Evolutionary conservation across 2,329 filamentous ascomycete species (phyloP).

Genomic region (Penicillium polonicum): DNA sequence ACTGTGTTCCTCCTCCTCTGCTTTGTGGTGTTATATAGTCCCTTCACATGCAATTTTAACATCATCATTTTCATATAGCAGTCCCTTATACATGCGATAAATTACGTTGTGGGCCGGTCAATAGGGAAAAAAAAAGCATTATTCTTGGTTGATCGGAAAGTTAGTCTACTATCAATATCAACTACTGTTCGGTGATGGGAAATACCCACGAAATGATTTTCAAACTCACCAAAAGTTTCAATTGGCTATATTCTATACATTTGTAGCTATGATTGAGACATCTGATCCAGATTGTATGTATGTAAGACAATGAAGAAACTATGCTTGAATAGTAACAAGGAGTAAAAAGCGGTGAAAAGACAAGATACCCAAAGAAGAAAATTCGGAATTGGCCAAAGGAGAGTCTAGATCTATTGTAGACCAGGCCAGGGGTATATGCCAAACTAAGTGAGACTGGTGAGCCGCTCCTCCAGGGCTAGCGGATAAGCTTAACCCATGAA

Average conservation of each 20-base stretch:
- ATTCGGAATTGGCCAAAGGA: background rate
- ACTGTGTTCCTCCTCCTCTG: background rate
- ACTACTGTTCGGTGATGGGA: background rate
- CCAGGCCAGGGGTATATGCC: constrained; percentile 1
- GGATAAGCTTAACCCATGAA: constrained; percentile 20
- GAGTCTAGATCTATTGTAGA: background rate
- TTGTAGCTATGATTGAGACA: background rate
- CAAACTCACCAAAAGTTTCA: background rate
- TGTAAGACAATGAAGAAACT: background rate
- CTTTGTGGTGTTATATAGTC: background rate
- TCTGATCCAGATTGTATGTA: background rate
- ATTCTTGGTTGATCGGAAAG: background rate
- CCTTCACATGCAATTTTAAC: background rate
- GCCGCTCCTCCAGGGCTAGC: background rate
- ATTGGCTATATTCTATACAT: background rate
- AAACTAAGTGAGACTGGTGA: background rate
- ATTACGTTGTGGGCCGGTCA: too few relatives aligned
- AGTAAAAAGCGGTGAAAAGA: constrained; percentile 5
- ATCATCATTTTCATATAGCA: background rate
- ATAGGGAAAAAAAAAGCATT: too few relatives aligned
- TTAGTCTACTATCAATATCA: background rate
- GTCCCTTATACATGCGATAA: too few relatives aligned
- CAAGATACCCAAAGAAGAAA: background rate
- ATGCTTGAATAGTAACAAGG: background rate
- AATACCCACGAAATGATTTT: background rate